Percentiles rank a stretch among this genome's conserved stretches.
Conservation (phyloP, 441 rosid species). For the Capsella rubella region DNA sequence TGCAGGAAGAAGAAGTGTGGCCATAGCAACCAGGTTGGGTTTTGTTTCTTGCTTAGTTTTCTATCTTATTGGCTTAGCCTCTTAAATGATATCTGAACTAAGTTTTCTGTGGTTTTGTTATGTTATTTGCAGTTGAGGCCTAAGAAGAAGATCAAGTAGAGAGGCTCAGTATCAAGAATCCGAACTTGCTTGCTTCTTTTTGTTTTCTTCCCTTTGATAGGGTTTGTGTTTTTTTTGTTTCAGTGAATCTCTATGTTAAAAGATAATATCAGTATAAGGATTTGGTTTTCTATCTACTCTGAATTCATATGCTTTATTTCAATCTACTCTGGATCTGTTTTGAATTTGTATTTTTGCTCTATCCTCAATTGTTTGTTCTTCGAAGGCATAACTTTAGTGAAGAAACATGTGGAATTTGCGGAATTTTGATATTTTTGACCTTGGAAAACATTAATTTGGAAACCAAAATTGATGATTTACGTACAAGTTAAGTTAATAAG, state of each 20-base stretch:
- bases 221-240: conserved; percentile 28
- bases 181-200: not conserved
- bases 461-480: too few relatives aligned
- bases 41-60: not conserved
- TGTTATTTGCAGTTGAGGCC: conserved; percentile 69
- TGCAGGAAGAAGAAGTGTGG: conserved; percentile 63
- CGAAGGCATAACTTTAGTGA: too few relatives aligned
- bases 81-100: not conserved
- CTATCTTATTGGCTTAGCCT: not conserved
- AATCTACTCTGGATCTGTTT: too few relatives aligned
- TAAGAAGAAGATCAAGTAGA: conserved; percentile 84
- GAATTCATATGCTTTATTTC: not conserved
- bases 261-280: conserved; percentile 33
- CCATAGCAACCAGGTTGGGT: conserved; percentile 53
- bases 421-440: too few relatives aligned
- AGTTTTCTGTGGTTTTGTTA: not conserved
- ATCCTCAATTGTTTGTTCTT: too few relatives aligned
- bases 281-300: conserved; percentile 17
- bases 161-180: conserved; percentile 24
- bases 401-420: too few relatives aligned
- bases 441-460: too few relatives aligned
- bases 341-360: too few relatives aligned
- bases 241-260: conserved; percentile 32
- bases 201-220: not conserved
- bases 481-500: too few relatives aligned